Evolutionary conservation across 495 filamentous ascomycete genomes (phyloP), one percentile per base, ranked within the genome.

Genomic region (Extremus antarcticus): DNA sequence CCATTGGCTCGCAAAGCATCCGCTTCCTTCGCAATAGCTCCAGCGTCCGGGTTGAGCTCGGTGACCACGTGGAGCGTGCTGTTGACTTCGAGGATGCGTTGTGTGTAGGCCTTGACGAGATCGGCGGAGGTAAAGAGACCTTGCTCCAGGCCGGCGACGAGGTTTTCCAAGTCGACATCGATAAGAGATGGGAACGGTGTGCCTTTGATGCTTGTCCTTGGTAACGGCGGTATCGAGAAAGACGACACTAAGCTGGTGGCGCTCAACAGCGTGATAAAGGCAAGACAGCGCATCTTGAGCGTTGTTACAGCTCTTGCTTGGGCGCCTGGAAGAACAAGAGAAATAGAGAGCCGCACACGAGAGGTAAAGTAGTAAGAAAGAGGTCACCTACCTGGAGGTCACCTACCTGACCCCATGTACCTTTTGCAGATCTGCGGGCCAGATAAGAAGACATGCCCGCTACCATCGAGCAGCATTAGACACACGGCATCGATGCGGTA

Each of bases 31-130:
- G 80, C 79, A 29, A 81, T 79, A 25, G 62, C 51, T 19, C 75
- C 43, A 2, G 78, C 73, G 63, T 83, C 78, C 8, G 77, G 78
- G 59, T 83, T 81, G 45, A 81, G 54, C 61, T 84, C 76, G 35
- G 77, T 74, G 11, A 84, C 73, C 41, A 70, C 66, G 57, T 73
- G 66, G 13, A 79, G 65, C 2, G 70, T 73, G 13, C 67, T 63
- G 59, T 81, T 81, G 55, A 78, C 74, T 55, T 80, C 74, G 19
- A 68, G 50, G 50, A 81, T 81, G 1, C 80, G 71, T 15, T 57
- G 64, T 3, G 76, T 58, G 62, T 85, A 81, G 16, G 74, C 72
- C 70, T 76, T 74, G 41, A 80, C 77, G 16, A 85, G 69, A 51
- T 83, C 78, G 10, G 76, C 74, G 60, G 77, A 82, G 1, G 75